Percentiles rank a stretch among this genome's conserved stretches.
Conservation (phyloP, 345 rosid genomes). For the Lepidium africanum region DNA sequence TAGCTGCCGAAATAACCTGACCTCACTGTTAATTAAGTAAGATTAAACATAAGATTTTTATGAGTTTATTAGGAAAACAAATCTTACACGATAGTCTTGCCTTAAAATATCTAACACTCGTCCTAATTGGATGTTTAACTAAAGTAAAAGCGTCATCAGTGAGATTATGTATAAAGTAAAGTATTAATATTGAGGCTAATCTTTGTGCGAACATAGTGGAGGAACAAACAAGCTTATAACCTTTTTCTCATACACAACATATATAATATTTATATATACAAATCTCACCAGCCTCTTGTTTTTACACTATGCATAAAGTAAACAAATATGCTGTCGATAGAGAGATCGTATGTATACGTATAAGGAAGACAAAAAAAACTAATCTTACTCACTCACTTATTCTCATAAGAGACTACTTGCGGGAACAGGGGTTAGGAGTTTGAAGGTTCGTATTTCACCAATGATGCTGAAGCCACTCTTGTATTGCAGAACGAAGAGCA, state of each 20-base stretch:
- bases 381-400: not conserved
- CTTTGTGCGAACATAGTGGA: not conserved
- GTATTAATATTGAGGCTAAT: not conserved
- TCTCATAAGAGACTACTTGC: slow-evolving; percentile 7
- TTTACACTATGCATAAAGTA: slow-evolving; percentile 13
- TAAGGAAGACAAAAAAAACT: not conserved
- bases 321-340: slow-evolving; percentile 9
- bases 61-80: slow-evolving; percentile 4
- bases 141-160: not conserved
- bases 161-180: not conserved
- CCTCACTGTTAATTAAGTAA: not conserved
- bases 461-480: slow-evolving; percentile 59
- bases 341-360: slow-evolving; percentile 17
- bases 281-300: slow-evolving; percentile 22
- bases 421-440: not conserved
- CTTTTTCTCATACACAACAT: not conserved
- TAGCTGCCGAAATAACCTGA: not conserved
- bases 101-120: not conserved
- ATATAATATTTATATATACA: slow-evolving; percentile 3
- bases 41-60: not conserved
- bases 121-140: not conserved
- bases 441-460: not conserved
- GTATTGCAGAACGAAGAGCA: slow-evolving; percentile 50
- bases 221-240: slow-evolving; percentile 6
- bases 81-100: slow-evolving; percentile 6